Base-by-base conservation (phyloP, 1,139 yeast species). In the Pneumocystis jirovecii region DNA sequence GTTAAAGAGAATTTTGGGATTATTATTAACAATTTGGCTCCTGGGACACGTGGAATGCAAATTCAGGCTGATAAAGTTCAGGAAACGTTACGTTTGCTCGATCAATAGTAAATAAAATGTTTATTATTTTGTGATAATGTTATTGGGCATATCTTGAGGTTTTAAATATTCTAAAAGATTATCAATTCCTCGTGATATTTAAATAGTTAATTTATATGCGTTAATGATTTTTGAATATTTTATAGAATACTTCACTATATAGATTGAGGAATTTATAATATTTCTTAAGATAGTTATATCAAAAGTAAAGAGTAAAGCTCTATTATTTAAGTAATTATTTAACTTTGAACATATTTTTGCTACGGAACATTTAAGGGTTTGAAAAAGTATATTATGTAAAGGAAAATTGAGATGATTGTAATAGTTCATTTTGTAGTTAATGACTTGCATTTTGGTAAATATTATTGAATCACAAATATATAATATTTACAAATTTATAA, bases 1-100 rank as follows among this genome's bases (percentile, higher is more conserved):
- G 81, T 81, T 67, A 79, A 83, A 12, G 88, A 86, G 21, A 95
- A 88, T 69, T 83, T 89, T 71, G 83, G 87, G 64, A 82, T 85
- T 1, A 78, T 89, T 68, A 90, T 89, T 50, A 29, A 50, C 25
- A 50, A 50, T 25, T 50, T 50, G 57, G 57, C 34, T 1, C 34
- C 57, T 25, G 57, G 57, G 5, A 12, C 57, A 12, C 21, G 57
- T 50, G 57, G 57, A 50, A 50, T 50, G 57, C 57, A 50, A 15
- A 50, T 50, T 50, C 57, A 50, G 7, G 57, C 34, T 10, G 12
- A 50, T 50, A 50, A 15, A 50, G 34, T 50, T 50, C n/a, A 50
- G 34, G 57, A 50, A 25, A 50, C 57, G 25, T 50, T 50, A 8
- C 34, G 57, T 21, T 50, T 50, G 7, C 21, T 50, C n/a, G 57